Base-by-base conservation (phyloP, 1,284 basidiomycete species). In the Boletus albobrunnescens region DNA sequence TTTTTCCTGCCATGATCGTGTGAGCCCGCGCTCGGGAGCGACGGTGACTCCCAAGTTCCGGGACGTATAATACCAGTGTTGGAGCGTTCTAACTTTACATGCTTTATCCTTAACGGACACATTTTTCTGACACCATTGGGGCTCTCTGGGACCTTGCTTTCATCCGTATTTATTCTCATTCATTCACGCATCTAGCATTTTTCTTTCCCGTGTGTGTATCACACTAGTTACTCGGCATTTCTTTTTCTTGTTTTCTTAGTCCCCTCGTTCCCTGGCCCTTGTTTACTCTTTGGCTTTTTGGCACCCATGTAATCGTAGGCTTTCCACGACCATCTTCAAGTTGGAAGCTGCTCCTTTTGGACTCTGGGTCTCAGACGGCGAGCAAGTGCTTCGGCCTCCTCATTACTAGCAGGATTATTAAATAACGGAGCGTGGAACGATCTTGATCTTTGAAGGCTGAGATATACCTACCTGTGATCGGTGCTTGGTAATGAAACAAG, bases 161-260 rank as follows among this genome's bases (percentile, higher is more conserved):
- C 40, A 48, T 51, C 32, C 41, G 38, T 63, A 59, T 52, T 47
- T 65, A 64, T 61, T 47, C 47, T 44, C 63, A 63, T 61, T 49
- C 49, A 56, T 49, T 43, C 28, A 51, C 42, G 13, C 48, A 52
- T 45, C 48, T n/a, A 5, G 40, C 47, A 44, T 45, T 47, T 44
- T 44, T 22, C 36, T 36, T 11, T 12, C 19, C 6, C 10, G 9
- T 31, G 20, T 31, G 20, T 61, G 56, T 59, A 63, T 35, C 41
- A 41, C 49, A 55, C 30, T 14, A 32, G 19, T n/a, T n/a, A n/a
- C 36, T 44, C 24, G 36, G 39, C 50, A 57, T 46, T 31, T 14
- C 6, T n/a, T 10, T 22, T 14, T 22, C 12, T 23, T 16, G 7
- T 9, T 23, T 19, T 28, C n/a, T n/a, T 22, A 3, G 10, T 17